phyloP scores from a whole-genome alignment of 768 basidiomycete species.

The Mycena kentingensis region DNA sequence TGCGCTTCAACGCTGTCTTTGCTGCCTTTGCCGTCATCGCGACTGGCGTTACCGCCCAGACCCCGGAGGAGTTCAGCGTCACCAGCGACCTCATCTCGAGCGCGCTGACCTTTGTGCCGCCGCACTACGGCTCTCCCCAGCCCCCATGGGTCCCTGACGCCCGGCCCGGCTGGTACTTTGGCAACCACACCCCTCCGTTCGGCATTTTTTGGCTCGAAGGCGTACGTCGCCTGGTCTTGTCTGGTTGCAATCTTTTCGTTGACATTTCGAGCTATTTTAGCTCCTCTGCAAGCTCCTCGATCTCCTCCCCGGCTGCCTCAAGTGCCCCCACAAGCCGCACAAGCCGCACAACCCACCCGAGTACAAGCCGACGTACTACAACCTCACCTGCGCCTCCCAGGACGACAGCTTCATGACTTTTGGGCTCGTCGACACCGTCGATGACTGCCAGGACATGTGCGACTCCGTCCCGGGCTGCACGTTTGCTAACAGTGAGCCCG shows the following conservation, averaged over 20 bases:
- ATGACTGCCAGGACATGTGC: slow-evolving; percentile 49
- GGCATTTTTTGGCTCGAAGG: slow-evolving; percentile 34
- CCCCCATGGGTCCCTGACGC: slow-evolving; percentile 37
- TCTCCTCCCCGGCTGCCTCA: slow-evolving; percentile 38
- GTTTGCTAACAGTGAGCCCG: slow-evolving; percentile 46
- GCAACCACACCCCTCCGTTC: slow-evolving; percentile 32
- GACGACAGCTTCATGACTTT: slow-evolving; percentile 44
- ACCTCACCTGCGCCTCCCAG: slow-evolving; percentile 45
- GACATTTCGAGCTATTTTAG: slow-evolving; percentile 30
- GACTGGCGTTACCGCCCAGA: slow-evolving; percentile 24
- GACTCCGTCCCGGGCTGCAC: slow-evolving; percentile 40
- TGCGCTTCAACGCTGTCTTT: slow-evolving; percentile 36
- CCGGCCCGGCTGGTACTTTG: slow-evolving; percentile 48
- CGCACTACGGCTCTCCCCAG: slow-evolving; percentile 41
- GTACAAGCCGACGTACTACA: slow-evolving; percentile 42
- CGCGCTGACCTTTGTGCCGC: slow-evolving; percentile 29
- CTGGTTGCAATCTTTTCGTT: neutral
- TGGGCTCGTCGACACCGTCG: slow-evolving; percentile 46
- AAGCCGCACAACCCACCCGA: slow-evolving; percentile 27
- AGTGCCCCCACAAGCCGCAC: slow-evolving; percentile 36
- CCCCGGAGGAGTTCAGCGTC: slow-evolving; percentile 8
- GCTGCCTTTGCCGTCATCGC: slow-evolving; percentile 26
- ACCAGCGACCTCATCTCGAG: slow-evolving; percentile 13
- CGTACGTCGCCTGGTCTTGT: slow-evolving; percentile 22
- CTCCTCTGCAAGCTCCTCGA: slow-evolving; percentile 41